phyloP scores from a whole-genome alignment of 495 filamentous ascomycete species.

The Lasiosphaeriaceae sp. region DNA sequence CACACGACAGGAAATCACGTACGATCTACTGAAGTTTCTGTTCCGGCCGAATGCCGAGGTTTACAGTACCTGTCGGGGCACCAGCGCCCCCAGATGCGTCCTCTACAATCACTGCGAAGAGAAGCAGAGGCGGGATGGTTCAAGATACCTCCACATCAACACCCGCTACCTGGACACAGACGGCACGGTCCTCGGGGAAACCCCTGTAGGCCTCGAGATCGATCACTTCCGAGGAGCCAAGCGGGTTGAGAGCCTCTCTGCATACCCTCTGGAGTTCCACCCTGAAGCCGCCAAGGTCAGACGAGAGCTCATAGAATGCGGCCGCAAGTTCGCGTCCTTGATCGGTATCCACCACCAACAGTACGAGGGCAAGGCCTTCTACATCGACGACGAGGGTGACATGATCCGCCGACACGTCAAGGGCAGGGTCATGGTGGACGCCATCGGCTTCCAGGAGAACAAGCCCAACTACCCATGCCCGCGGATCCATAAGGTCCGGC shows the following conservation, averaged over 20 bases:
- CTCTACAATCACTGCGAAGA: constrained; percentile 1
- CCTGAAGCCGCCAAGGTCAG: not conserved
- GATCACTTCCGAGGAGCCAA: not conserved
- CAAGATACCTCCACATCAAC: constrained; percentile 1
- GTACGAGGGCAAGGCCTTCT: not conserved
- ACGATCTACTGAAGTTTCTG: not conserved
- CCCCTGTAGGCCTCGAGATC: not conserved
- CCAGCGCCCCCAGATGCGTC: not conserved
- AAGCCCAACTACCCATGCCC: no score
- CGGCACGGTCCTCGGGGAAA: not conserved
- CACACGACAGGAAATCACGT: not conserved
- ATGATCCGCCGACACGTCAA: not conserved
- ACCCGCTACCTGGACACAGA: not conserved
- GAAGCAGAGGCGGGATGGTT: not conserved
- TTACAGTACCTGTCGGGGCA: not conserved
- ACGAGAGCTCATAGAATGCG: not conserved
- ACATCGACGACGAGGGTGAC: not conserved
- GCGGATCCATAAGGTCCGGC: no score
- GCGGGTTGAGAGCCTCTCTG: not conserved
- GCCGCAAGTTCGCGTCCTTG: not conserved
- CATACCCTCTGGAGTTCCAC: not conserved
- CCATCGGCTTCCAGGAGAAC: no score
- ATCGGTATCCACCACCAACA: not conserved
- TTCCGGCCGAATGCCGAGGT: constrained; percentile 1
- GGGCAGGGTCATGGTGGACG: not conserved